These are phyloP conservation scores for Cladobotryum protrusum DNA, from an alignment of 2,329 filamentous ascomycete species.

Conservation along the genomic window DNA sequence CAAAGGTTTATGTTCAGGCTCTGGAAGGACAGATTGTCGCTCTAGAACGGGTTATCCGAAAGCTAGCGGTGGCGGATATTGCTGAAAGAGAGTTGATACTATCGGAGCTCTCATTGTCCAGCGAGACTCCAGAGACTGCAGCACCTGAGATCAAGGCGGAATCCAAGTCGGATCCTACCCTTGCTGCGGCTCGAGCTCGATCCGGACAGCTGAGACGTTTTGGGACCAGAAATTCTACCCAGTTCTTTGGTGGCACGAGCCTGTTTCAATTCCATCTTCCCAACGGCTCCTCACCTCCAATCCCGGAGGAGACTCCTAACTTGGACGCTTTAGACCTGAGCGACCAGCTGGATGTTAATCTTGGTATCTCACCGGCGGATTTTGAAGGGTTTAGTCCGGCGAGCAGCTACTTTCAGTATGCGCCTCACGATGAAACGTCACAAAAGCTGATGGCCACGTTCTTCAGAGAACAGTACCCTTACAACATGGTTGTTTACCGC, in stretches of 20 bases:
- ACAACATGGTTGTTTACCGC: conserved; percentile 44
- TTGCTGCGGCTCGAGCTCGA: conserved; percentile 26
- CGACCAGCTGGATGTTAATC: neutral
- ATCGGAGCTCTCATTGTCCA: conserved; percentile 27
- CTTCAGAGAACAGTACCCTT: conserved; percentile 42
- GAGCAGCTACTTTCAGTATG: conserved; percentile 27
- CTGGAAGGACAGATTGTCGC: conserved; percentile 41
- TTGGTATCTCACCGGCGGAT: neutral
- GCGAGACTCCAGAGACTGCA: conserved; percentile 15
- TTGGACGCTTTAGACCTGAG: conserved; percentile 4
- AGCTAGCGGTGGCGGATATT: conserved; percentile 34
- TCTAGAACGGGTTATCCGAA: conserved; percentile 39
- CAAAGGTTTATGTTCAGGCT: conserved; percentile 41
- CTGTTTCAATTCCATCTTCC: conserved; percentile 36
- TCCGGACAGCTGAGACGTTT: conserved; percentile 34
- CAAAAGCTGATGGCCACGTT: conserved; percentile 41
- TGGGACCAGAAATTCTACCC: conserved; percentile 33
- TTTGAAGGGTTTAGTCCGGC: conserved; percentile 15
- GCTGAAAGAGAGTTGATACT: conserved; percentile 37
- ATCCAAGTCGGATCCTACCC: conserved; percentile 22
- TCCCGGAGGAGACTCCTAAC: conserved; percentile 10
- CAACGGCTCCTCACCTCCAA: conserved; percentile 20
- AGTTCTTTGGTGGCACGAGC: conserved; percentile 45
- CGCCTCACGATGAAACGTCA: conserved; percentile 39
- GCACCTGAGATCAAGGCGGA: conserved; percentile 12